A percentile compares a stretch with the other conserved stretches of the same genome.
Evolutionary conservation across 1,284 basidiomycete genomes (phyloP).

Genomic region (Moniliophthora roreri): DNA sequence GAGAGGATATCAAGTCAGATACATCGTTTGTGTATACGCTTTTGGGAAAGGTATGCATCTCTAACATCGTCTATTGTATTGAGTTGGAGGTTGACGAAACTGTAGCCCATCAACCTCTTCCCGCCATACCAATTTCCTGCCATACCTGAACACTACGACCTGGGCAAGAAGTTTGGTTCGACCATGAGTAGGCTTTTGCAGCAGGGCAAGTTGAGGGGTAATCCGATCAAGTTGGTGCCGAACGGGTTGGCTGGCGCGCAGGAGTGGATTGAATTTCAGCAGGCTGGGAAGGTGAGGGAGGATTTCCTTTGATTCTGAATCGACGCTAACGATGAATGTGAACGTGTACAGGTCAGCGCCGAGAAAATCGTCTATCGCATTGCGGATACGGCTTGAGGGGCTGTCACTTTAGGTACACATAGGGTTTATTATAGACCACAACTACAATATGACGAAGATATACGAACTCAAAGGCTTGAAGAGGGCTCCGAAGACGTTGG

Average conservation of each 20-base stretch:
- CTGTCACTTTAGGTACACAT: no score
- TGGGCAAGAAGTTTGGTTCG: constrained; percentile 14
- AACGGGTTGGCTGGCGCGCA: constrained; percentile 19
- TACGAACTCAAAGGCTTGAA: no score
- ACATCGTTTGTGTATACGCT: constrained; percentile 20
- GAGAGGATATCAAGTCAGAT: constrained; percentile 11
- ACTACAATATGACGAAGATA: no score
- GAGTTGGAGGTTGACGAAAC: not conserved
- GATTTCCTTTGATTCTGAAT: not conserved
- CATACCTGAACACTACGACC: constrained; percentile 18
- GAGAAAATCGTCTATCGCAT: constrained; percentile 17
- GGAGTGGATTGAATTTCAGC: constrained; percentile 20
- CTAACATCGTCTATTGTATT: not conserved
- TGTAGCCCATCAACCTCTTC: not conserved
- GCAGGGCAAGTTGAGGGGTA: constrained; percentile 16
- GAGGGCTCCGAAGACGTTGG: no score
- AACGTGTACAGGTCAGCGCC: constrained; percentile 12
- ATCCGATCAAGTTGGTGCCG: constrained; percentile 20
- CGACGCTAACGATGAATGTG: no score
- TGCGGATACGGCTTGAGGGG: not conserved
- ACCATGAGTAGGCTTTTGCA: constrained; percentile 15
- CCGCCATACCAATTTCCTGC: constrained; percentile 7
- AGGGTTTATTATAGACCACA: no score
- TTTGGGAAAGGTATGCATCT: constrained; percentile 16
- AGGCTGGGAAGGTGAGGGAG: constrained; percentile 17